Conservation (phyloP, 805 yeast genomes). For the Wickerhamomyces chaumierensis region DNA sequence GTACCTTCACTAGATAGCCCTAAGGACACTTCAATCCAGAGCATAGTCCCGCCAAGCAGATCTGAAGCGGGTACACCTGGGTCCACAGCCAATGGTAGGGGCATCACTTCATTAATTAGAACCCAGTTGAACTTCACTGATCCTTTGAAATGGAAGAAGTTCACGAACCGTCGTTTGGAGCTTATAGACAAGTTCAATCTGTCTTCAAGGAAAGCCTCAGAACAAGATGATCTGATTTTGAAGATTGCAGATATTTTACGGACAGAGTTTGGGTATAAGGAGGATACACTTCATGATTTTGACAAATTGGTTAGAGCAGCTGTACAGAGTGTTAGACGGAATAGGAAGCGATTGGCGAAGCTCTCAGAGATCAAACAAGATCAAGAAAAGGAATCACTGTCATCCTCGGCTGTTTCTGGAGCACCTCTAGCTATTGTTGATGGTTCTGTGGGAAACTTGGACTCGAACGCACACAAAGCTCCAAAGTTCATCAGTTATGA, state of each 20-base stretch:
- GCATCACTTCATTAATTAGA: slow-evolving; percentile 32
- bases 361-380: background rate
- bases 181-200: slow-evolving; percentile 64
- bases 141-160: slow-evolving; percentile 77
- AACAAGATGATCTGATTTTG: slow-evolving; percentile 76
- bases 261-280: slow-evolving; percentile 65
- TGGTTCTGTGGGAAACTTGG: too few species aligned
- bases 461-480: too few species aligned
- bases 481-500: too few species aligned
- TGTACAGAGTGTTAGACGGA: slow-evolving; percentile 83
- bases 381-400: too few species aligned
- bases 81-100: slow-evolving; percentile 7
- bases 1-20: too few species aligned
- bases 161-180: slow-evolving; percentile 83
- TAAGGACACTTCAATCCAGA: too few species aligned
- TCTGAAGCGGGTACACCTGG: background rate
- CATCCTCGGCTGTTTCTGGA: too few species aligned
- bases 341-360: slow-evolving; percentile 46
- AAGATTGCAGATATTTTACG: slow-evolving; percentile 70
- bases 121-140: slow-evolving; percentile 62
- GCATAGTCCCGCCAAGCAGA: background rate
- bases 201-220: slow-evolving; percentile 70
- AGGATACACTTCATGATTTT: slow-evolving; percentile 54
- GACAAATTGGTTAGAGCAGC: slow-evolving; percentile 89
- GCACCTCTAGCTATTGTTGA: too few species aligned